phyloP scores from a whole-genome alignment of 164 flowering plant species.

The Warburgia ugandensis region DNA sequence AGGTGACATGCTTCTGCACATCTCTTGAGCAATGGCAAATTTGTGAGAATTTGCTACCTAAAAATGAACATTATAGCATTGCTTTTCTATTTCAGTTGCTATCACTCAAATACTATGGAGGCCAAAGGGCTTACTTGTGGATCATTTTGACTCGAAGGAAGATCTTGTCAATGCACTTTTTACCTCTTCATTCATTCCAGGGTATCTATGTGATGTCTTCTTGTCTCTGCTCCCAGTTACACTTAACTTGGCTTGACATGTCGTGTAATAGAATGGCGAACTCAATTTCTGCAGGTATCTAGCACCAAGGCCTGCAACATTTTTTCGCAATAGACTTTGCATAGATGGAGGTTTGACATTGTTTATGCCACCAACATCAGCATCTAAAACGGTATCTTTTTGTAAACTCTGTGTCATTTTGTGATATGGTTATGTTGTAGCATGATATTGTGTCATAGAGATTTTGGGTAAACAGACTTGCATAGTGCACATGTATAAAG shows the following conservation, averaged over 20 bases:
- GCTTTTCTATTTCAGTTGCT: conserved; percentile 51
- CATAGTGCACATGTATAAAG: too few species aligned
- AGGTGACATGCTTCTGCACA: too few species aligned
- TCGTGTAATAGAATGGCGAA: conserved; percentile 1
- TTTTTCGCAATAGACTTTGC: conserved; percentile 76
- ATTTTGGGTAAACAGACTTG: too few species aligned
- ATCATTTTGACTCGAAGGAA: conserved; percentile 86
- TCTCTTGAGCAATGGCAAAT: too few species aligned
- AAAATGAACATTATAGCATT: too few species aligned
- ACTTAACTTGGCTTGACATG: too few species aligned
- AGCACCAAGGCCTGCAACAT: conserved; percentile 88
- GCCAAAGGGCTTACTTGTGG: conserved; percentile 86
- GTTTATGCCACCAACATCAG: conserved; percentile 98
- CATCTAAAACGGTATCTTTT: conserved; percentile 60
- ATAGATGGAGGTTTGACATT: conserved; percentile 91
- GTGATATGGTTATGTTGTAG: background rate
- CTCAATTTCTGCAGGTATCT: conserved; percentile 51
- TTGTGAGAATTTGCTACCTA: too few species aligned
- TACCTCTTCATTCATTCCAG: conserved; percentile 94
- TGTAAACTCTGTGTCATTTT: conserved; percentile 3
- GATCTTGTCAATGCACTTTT: conserved; percentile 88
- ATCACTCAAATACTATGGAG: conserved; percentile 87
- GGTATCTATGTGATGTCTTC: conserved; percentile 30
- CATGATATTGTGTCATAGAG: background rate
- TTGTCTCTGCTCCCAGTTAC: background rate